Conservation (phyloP, 257 asterid genomes). For the Nicotiana otophora region DNA sequence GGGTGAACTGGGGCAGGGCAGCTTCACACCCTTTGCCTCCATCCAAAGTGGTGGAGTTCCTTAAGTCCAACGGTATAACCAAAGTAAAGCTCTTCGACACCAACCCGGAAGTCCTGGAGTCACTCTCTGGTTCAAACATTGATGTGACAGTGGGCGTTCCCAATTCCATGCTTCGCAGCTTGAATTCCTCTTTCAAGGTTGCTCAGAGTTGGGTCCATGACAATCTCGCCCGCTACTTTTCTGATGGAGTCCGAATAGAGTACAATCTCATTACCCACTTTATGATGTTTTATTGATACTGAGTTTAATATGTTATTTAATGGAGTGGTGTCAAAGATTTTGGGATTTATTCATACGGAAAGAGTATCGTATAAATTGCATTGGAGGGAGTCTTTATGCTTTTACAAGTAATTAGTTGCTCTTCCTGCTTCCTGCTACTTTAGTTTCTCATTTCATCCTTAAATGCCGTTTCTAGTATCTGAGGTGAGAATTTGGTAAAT, state of each 20-base stretch:
- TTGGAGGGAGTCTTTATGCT: background rate
- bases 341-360: background rate
- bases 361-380: background rate
- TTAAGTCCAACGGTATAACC: slow-evolving; percentile 52
- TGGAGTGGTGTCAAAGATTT: background rate
- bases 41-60: slow-evolving; percentile 62
- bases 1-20: slow-evolving; percentile 86
- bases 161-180: slow-evolving; percentile 63
- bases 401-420: background rate
- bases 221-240: slow-evolving; percentile 71
- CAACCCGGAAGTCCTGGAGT: slow-evolving; percentile 49
- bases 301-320: background rate
- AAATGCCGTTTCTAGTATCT: background rate
- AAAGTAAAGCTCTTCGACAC: slow-evolving; percentile 73
- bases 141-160: slow-evolving; percentile 74
- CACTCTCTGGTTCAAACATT: slow-evolving; percentile 61
- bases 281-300: background rate
- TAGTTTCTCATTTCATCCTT: background rate
- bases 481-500: background rate
- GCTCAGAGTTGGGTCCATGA: slow-evolving; percentile 87
- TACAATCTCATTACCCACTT: slow-evolving; percentile 11
- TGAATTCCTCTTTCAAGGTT: slow-evolving; percentile 63
- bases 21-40: slow-evolving; percentile 82
- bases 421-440: background rate
- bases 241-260: slow-evolving; percentile 65